Conservation (phyloP, 768 basidiomycete genomes). For the Porpolomopsis calyptriformis region DNA sequence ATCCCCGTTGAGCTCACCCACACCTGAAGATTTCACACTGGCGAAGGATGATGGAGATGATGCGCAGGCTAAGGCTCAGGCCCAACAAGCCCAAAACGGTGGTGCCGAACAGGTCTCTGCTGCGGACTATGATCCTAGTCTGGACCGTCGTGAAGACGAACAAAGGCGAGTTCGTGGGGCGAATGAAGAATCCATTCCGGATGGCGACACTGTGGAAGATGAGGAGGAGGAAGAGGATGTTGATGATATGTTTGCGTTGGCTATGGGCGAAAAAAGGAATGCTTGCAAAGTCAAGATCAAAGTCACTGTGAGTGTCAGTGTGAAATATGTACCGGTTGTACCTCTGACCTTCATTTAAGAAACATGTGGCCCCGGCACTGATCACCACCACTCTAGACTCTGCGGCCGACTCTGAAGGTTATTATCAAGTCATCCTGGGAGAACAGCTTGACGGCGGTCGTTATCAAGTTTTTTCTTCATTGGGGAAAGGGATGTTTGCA, state of each 20-base stretch:
- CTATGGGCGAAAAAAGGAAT: slow-evolving; percentile 31
- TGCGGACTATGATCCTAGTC: slow-evolving; percentile 76
- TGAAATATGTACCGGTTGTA: no score
- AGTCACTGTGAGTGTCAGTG: slow-evolving; percentile 33
- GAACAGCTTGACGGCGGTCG: slow-evolving; percentile 87
- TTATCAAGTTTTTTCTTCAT: slow-evolving; percentile 87
- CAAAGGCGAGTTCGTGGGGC: slow-evolving; percentile 48
- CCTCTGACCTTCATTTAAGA: no score
- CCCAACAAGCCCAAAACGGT: slow-evolving; percentile 34
- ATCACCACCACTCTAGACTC: slow-evolving; percentile 77
- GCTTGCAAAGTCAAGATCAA: slow-evolving; percentile 54
- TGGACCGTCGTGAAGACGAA: slow-evolving; percentile 80
- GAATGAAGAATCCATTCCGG: slow-evolving; percentile 26
- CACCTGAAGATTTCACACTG: slow-evolving; percentile 51
- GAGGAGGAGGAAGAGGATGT: slow-evolving; percentile 70
- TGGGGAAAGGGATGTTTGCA: slow-evolving; percentile 99
- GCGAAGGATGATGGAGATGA: slow-evolving; percentile 53
- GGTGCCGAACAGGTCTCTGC: slow-evolving; percentile 69
- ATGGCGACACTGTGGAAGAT: slow-evolving; percentile 45
- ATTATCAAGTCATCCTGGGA: slow-evolving; percentile 88
- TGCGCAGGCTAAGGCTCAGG: slow-evolving; percentile 34
- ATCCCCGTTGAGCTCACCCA: slow-evolving; percentile 49
- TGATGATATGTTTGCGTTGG: slow-evolving; percentile 91
- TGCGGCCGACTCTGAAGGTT: slow-evolving; percentile 89
- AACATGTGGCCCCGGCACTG: slow-evolving; percentile 46